These are phyloP conservation scores for Daldinia grandis DNA, from an alignment of 495 filamentous ascomycete genomes.

Conservation along the genomic window DNA sequence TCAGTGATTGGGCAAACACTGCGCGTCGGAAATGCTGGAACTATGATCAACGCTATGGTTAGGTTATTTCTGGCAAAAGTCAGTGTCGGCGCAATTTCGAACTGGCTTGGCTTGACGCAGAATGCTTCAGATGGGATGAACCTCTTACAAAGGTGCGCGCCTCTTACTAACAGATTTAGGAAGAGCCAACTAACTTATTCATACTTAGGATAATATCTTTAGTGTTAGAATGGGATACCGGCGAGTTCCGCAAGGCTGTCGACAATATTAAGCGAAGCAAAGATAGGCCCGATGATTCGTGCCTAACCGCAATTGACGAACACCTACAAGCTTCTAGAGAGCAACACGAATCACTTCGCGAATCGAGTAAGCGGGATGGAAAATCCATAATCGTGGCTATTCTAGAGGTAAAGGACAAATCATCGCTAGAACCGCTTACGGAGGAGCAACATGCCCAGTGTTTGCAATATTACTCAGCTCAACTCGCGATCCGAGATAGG, in stretches of 20 bases:
- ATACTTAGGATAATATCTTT: slow-evolving; percentile 66
- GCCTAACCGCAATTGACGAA: slow-evolving; percentile 58
- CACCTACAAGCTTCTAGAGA: slow-evolving; percentile 56
- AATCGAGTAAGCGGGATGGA: slow-evolving; percentile 45
- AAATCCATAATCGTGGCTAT: slow-evolving; percentile 64
- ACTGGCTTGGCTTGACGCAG: slow-evolving; percentile 70
- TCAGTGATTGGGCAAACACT: slow-evolving; percentile 67
- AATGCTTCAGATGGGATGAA: slow-evolving; percentile 74
- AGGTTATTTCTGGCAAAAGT: slow-evolving; percentile 70
- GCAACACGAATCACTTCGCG: slow-evolving; percentile 58
- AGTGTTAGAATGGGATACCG: slow-evolving; percentile 67
- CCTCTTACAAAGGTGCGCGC: slow-evolving; percentile 65
- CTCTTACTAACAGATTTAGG: not conserved
- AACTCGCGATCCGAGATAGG: slow-evolving; percentile 67
- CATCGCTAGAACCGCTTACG: slow-evolving; percentile 48
- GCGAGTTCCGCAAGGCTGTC: slow-evolving; percentile 63
- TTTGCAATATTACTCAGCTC: slow-evolving; percentile 65
- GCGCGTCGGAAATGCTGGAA: slow-evolving; percentile 71
- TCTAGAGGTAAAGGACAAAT: slow-evolving; percentile 46
- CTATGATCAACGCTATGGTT: slow-evolving; percentile 72
- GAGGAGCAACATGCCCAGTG: slow-evolving; percentile 62
- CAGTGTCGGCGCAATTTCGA: slow-evolving; percentile 67
- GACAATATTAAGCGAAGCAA: slow-evolving; percentile 62
- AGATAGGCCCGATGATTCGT: slow-evolving; percentile 56
- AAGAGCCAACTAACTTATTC: slow-evolving; percentile 6